These are phyloP conservation scores for Rhizopogon parksii DNA, from an alignment of 1,284 basidiomycete species.

Conservation along the genomic window DNA sequence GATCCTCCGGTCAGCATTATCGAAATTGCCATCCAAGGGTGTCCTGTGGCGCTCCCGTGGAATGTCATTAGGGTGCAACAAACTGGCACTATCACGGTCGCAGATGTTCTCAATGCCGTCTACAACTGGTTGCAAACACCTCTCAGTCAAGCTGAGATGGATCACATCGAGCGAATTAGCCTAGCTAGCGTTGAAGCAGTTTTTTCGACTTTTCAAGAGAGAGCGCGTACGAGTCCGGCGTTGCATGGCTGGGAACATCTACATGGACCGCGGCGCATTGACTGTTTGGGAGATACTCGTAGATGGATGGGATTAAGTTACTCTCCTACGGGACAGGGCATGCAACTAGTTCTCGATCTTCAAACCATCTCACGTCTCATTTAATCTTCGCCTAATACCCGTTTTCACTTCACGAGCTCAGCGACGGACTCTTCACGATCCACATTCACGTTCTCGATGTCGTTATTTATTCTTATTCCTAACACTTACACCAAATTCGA, in stretches of 20 bases:
- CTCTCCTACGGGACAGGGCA: neutral
- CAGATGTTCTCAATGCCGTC: slow-evolving; percentile 31
- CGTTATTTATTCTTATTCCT: neutral
- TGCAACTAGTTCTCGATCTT: slow-evolving; percentile 5
- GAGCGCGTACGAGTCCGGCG: slow-evolving; percentile 16
- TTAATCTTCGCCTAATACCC: neutral
- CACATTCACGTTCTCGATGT: too few species aligned
- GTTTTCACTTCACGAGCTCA: neutral
- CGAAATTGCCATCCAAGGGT: slow-evolving; percentile 23
- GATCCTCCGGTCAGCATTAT: slow-evolving; percentile 21
- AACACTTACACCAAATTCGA: neutral
- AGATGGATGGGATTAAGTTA: neutral
- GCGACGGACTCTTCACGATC: neutral
- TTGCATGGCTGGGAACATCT: slow-evolving; percentile 26
- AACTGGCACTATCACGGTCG: slow-evolving; percentile 20
- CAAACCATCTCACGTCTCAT: neutral
- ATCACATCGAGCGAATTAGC: slow-evolving; percentile 16
- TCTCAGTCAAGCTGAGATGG: slow-evolving; percentile 25
- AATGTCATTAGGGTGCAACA: slow-evolving; percentile 27
- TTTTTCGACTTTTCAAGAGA: slow-evolving; percentile 20
- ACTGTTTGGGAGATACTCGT: slow-evolving; percentile 27
- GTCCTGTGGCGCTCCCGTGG: slow-evolving; percentile 26
- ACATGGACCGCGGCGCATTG: slow-evolving; percentile 32
- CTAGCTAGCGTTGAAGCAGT: slow-evolving; percentile 19
- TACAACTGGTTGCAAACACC: slow-evolving; percentile 31